phyloP scores from a whole-genome alignment of 1,284 basidiomycete genomes.

The Athelia sp. region DNA sequence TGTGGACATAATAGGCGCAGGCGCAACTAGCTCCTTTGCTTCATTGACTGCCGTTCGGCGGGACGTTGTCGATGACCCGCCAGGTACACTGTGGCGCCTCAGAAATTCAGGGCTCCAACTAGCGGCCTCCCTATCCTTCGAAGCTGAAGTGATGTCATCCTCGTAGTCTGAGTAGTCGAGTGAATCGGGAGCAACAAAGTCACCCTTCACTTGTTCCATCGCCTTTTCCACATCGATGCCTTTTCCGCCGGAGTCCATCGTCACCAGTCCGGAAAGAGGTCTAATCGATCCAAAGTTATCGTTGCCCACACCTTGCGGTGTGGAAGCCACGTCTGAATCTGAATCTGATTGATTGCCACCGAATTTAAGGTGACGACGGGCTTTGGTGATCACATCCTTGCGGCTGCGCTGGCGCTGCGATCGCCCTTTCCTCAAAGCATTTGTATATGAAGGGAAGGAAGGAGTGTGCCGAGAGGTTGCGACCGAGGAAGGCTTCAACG shows the following conservation, averaged over 20 bases:
- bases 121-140: slow-evolving; percentile 10
- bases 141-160: slow-evolving; percentile 15
- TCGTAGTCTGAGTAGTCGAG: slow-evolving; percentile 36
- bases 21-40: slow-evolving; percentile 3
- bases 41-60: slow-evolving; percentile 10
- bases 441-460: neutral
- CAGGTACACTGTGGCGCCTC: slow-evolving; percentile 13
- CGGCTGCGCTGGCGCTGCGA: neutral
- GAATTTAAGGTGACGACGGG: neutral
- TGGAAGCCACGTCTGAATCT: neutral
- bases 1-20: neutral
- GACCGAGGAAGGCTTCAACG: slow-evolving; percentile 14
- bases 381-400: slow-evolving; percentile 6
- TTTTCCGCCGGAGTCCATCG: slow-evolving; percentile 8
- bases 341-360: neutral
- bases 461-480: neutral
- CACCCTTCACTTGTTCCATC: slow-evolving; percentile 11
- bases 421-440: neutral
- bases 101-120: slow-evolving; percentile 31
- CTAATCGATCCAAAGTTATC: neutral
- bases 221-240: slow-evolving; percentile 13
- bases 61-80: slow-evolving; percentile 7
- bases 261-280: neutral
- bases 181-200: slow-evolving; percentile 14
- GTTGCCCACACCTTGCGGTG: neutral